These are phyloP conservation scores for Aspergillus cavernicola DNA, from an alignment of 495 filamentous ascomycete species.

Conservation along the genomic window DNA sequence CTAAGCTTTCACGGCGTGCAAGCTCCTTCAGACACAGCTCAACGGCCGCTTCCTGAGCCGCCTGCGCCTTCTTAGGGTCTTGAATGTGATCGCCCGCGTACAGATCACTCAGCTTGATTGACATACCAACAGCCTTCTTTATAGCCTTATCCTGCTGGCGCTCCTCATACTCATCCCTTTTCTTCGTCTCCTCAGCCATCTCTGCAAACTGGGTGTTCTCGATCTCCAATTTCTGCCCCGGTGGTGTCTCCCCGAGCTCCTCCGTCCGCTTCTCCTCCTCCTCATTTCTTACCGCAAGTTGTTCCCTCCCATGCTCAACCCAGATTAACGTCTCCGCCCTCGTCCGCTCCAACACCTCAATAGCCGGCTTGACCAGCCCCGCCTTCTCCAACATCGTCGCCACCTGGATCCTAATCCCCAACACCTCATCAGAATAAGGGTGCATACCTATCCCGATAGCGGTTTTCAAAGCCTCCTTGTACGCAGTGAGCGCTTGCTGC, in stretches of 20 bases:
- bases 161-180: conserved; percentile 45
- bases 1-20: conserved; percentile 58
- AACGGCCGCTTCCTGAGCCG: conserved; percentile 73
- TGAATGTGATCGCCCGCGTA: conserved; percentile 54
- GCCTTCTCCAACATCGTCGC: conserved; percentile 74
- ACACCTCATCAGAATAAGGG: conserved; percentile 81
- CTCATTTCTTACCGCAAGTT: neutral
- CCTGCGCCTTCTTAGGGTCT: conserved; percentile 61
- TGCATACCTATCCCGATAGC: conserved; percentile 73
- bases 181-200: conserved; percentile 28
- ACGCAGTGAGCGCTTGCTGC: conserved; percentile 73
- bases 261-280: neutral
- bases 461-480: conserved; percentile 67
- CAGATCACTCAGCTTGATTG: conserved; percentile 77
- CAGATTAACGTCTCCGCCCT: conserved; percentile 55
- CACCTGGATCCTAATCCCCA: conserved; percentile 83
- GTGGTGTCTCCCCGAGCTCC: neutral
- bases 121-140: conserved; percentile 66
- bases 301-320: conserved; percentile 27
- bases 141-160: conserved; percentile 64
- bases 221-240: conserved; percentile 13
- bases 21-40: conserved; percentile 75
- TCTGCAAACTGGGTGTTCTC: conserved; percentile 27
- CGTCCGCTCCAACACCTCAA: conserved; percentile 59
- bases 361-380: conserved; percentile 58